A percentile compares a stretch with the other conserved stretches of the same genome.
Evolutionary conservation across 1,139 yeast genomes (phyloP).

Genomic region (Zygoascus hellenicus): DNA sequence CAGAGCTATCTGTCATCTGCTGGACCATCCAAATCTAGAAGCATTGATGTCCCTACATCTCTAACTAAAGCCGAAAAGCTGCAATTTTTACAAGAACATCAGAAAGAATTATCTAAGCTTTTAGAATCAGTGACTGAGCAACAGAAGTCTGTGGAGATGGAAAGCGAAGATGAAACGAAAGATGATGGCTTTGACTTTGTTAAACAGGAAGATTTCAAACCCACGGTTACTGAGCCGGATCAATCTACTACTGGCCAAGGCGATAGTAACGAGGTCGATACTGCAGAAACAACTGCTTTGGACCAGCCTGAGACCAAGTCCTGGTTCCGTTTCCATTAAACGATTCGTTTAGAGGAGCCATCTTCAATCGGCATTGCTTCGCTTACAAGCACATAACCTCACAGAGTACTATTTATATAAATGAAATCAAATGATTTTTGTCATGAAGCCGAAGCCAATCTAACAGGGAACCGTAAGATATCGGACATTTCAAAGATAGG

Average conservation of each 20-base stretch:
- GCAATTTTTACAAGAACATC: slow-evolving; percentile 18
- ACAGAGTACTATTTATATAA: not conserved
- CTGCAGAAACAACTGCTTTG: too few species aligned
- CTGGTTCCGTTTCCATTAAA: slow-evolving; percentile 10
- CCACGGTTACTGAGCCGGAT: not conserved
- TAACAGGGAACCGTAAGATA: too few species aligned
- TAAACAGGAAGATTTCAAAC: slow-evolving; percentile 20
- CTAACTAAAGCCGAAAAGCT: slow-evolving; percentile 19
- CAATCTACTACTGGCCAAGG: not conserved
- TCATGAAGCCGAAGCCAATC: too few species aligned
- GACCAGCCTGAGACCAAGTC: not conserved
- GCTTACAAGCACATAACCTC: not conserved
- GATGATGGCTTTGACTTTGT: slow-evolving; percentile 23
- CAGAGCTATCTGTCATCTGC: slow-evolving; percentile 9
- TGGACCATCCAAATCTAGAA: slow-evolving; percentile 1
- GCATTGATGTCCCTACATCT: slow-evolving; percentile 13
- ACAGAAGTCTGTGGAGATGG: slow-evolving; percentile 19
- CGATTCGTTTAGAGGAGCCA: too few species aligned
- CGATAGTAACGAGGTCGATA: too few species aligned
- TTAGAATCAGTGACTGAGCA: slow-evolving; percentile 22
- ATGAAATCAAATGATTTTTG: not conserved
- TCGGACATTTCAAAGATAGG: not conserved
- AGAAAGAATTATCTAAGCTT: slow-evolving; percentile 18
- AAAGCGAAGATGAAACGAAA: slow-evolving; percentile 8
- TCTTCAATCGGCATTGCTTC: not conserved